Evolutionary conservation across 116 monocot genomes (phyloP), one percentile per base, ranked within the genome.

Genomic region (Trichopus zeylanicus): DNA sequence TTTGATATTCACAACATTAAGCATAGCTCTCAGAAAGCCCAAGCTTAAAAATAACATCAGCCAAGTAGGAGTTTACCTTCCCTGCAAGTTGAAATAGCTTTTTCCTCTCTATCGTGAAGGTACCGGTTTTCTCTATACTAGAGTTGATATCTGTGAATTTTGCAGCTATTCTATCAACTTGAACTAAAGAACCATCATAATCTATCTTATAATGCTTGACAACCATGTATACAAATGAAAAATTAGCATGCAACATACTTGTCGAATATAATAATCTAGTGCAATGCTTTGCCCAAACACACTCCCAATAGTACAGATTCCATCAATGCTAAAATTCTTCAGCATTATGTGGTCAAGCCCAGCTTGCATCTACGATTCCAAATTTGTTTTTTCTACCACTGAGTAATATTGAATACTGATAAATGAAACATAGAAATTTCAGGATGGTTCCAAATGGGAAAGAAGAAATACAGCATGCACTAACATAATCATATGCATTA

Each of bases 161-260:
- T 71, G 87, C 79, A 55, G 84, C 87, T 84, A 92, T 92, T 64
- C 71, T 81, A 79, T 92, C 92, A 48, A 92, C 92, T 87, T 92
- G 19, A 54, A 12, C 30, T 61, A 42, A 27, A 62, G 55, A 26
- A 64, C 56, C 52, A 51, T 61, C 61, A 64, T 58, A 49, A 56
- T 51, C 9, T 39, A 56, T 42, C 4, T 33, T 5, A 4, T 33
- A 5, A 8, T 33, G 32, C 4, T 33, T 33, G 6, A 33, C 8
- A 33, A 33, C 32, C 32, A 33, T 5, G 8, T 33, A 33, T 42
- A 16, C 12, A 15, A n/a, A 16, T 42, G 4, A 42, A 4, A 42
- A 42, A 13, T 42, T n/a, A 42, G 0, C n/a, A 42, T 42, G 42
- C 1, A 12, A 61, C 75, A 67, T 86, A 86, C 91, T 59, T 91